A percentile compares a stretch with the other conserved stretches of the same genome.
These are phyloP conservation scores for Sporothrix pseudoabietina DNA, from an alignment of 2,329 filamentous ascomycete genomes.

Conservation along the genomic window DNA sequence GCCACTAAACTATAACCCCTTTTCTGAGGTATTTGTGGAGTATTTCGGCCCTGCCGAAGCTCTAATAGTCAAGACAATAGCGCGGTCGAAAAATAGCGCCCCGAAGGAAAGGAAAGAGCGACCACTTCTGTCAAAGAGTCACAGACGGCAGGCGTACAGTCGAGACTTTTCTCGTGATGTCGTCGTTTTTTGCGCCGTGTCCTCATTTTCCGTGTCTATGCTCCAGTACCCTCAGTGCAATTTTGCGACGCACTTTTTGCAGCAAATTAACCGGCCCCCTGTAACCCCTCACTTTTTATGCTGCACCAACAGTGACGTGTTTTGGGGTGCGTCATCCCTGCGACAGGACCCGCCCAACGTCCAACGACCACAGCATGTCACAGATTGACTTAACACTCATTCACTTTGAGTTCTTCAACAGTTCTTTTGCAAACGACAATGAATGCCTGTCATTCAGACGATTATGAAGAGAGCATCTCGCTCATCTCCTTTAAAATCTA, in stretches of 20 bases:
- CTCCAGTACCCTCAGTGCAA: neutral
- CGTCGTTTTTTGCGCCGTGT: neutral
- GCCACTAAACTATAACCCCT: slow-evolving; percentile 35
- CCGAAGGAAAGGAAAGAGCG: neutral
- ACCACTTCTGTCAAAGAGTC: no score
- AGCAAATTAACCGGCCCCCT: neutral
- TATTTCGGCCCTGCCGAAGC: neutral
- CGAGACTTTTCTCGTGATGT: neutral
- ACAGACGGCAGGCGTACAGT: neutral
- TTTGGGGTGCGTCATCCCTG: slow-evolving; percentile 2
- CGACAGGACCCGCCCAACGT: neutral
- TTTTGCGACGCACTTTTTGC: no score
- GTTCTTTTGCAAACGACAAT: neutral
- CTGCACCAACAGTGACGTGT: slow-evolving; percentile 15
- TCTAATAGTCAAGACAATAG: slow-evolving; percentile 7
- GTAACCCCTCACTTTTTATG: neutral
- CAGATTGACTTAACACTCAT: neutral
- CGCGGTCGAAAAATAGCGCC: no score
- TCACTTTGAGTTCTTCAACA: neutral
- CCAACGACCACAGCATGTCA: neutral
- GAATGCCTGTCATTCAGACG: neutral
- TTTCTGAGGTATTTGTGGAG: slow-evolving; percentile 20
- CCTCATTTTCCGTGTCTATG: neutral
- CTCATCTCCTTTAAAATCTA: neutral
- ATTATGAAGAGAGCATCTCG: neutral